Evolutionary conservation across 257 asterid species (phyloP).

Genomic region (Solanum pimpinellifolium): DNA sequence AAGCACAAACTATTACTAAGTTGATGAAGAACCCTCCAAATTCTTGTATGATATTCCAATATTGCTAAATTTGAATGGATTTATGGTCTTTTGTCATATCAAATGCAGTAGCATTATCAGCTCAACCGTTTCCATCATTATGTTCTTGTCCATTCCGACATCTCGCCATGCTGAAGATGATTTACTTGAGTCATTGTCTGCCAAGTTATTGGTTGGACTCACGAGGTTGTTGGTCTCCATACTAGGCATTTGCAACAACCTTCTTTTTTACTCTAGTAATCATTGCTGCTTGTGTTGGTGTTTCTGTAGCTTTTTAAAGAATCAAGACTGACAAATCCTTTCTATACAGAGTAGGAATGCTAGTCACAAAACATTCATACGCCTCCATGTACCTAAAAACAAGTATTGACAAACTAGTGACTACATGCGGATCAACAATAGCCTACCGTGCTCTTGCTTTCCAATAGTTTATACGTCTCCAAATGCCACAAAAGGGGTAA

Average conservation of each 20-base stretch:
- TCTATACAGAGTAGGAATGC: background rate
- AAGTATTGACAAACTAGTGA: background rate
- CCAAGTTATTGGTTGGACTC: background rate
- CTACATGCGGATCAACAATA: background rate
- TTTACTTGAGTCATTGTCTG: constrained; percentile 3
- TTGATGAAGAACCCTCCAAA: too few relatives aligned
- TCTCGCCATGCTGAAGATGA: background rate
- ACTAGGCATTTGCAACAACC: background rate
- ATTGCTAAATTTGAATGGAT: background rate
- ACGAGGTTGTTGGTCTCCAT: background rate
- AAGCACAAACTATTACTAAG: too few relatives aligned
- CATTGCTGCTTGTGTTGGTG: background rate
- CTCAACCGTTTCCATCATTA: background rate
- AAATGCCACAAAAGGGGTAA: background rate
- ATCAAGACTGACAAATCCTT: background rate
- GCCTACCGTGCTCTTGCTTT: background rate
- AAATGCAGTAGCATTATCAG: background rate
- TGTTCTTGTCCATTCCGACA: constrained; percentile 3
- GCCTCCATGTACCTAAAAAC: background rate
- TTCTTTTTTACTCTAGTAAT: too few relatives aligned
- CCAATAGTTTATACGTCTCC: background rate
- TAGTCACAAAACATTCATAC: background rate
- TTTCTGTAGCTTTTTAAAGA: background rate
- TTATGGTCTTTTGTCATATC: constrained; percentile 12
- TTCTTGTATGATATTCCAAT: constrained; percentile 5